These are phyloP conservation scores for Solanum phureja DNA, from an alignment of 257 asterid genomes.

Conservation along the genomic window DNA sequence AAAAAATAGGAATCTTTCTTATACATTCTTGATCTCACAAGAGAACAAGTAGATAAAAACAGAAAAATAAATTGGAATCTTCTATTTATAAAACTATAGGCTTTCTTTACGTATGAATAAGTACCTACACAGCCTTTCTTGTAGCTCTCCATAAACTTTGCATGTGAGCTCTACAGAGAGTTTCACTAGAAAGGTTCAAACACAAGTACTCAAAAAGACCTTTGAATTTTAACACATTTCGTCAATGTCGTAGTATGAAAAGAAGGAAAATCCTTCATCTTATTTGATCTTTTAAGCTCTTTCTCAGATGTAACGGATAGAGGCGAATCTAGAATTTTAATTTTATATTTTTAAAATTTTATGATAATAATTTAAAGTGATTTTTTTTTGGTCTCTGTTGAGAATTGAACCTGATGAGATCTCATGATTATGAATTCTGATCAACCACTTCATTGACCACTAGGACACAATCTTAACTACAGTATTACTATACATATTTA, in stretches of 20 bases:
- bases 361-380: not conserved
- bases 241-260: too few relatives aligned
- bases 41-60: not conserved
- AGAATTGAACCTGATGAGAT: not conserved
- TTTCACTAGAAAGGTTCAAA: not conserved
- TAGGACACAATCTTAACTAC: not conserved
- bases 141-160: not conserved
- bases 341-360: too few relatives aligned
- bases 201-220: not conserved
- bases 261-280: too few relatives aligned
- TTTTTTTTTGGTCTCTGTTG: too few relatives aligned
- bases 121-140: not conserved
- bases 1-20: not conserved
- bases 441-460: not conserved
- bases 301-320: not conserved
- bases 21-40: not conserved
- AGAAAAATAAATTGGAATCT: not conserved
- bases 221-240: not conserved
- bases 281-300: too few relatives aligned
- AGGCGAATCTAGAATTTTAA: not conserved
- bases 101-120: not conserved
- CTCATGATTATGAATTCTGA: not conserved
- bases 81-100: not conserved
- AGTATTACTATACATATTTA: not conserved
- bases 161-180: constrained; percentile 2